Evolutionary conservation across 176 grass and related monocot genomes (phyloP), one percentile per base, ranked within the genome.

Genomic region (Leersia perrieri): DNA sequence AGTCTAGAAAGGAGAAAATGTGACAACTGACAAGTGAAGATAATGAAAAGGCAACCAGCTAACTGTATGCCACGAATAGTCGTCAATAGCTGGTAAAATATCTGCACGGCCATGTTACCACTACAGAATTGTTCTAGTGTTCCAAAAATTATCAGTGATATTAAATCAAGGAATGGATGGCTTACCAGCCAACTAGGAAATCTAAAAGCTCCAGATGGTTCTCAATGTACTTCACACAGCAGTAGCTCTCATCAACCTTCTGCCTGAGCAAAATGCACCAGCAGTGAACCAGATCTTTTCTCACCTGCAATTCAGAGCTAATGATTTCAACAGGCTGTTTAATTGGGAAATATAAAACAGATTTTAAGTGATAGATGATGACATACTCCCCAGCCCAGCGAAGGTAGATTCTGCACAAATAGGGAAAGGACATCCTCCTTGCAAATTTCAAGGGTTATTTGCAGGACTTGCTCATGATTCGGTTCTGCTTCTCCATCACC

Each of bases 181-280:
- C 75, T 86, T 87, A 89, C 92, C 92, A 94, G 67, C 79, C 80
- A 91, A 94, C 79, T 67, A 91, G 89, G 79, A 94, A 94, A 81
- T 94, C 92, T 80, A 94, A 68, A 89, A 94, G 89, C 70, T 94
- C 92, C 49, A 87, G 32, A 77, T 94, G 83, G 71, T 76, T 90
- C 61, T 89, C 89, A 36, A 94, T 86, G 70, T 94, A 94, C 70
- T 94, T 82, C 75, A 86, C 86, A 77, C 89, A 89, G 74, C 83
- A 91, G 76, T 84, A 82, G 22, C 60, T 73, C 61, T 72, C 79
- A 79, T 79, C 85, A 76, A 81, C 71, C 58, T 94, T 80, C 58
- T 94, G 92, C 76, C 86, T 77, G 41, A 94, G 86, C 68, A 94
- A 89, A 83, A 94, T 80, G 79, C 82, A 81, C 92, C 92, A 94